These are phyloP conservation scores for Oryza meyeriana DNA, from an alignment of 176 grass and related monocot species.

Conservation along the genomic window DNA sequence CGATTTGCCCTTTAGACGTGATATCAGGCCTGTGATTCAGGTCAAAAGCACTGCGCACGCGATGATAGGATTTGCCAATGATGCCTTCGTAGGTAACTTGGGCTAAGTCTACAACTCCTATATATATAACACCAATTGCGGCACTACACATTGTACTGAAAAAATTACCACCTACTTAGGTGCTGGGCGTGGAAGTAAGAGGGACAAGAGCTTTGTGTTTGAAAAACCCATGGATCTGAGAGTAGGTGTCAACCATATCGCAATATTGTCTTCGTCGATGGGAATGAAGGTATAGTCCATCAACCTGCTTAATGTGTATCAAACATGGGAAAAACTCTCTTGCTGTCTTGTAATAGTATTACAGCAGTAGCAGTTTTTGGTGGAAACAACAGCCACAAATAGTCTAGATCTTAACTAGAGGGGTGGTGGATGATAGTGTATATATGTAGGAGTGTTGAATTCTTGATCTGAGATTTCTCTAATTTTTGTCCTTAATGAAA, in stretches of 20 bases:
- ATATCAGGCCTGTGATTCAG: conserved; percentile 79
- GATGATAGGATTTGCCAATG: conserved; percentile 68
- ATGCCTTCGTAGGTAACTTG: conserved; percentile 57
- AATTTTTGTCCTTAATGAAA: not conserved
- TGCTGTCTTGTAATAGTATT: not conserved
- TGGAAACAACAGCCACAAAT: not conserved
- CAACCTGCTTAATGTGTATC: not conserved
- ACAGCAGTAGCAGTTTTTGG: not conserved
- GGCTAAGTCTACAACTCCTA: conserved; percentile 19
- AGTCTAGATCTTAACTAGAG: conserved; percentile 6
- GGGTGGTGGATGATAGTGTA: not conserved
- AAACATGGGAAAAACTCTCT: not conserved
- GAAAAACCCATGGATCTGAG: conserved; percentile 56
- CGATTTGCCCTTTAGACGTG: conserved; percentile 76
- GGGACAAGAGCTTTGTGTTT: conserved; percentile 68
- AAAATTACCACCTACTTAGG: conserved; percentile 41
- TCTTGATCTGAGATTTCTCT: not conserved
- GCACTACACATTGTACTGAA: conserved; percentile 15
- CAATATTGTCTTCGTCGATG: conserved; percentile 45
- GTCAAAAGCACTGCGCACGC: conserved; percentile 57
- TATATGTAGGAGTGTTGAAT: not conserved
- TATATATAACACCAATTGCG: conserved; percentile 12
- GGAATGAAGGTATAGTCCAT: conserved; percentile 46
- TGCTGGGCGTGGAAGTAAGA: conserved; percentile 64
- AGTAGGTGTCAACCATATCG: conserved; percentile 62